Evolutionary conservation across 179 eudicot species (phyloP).

Genomic region (Beta macrorhiza): DNA sequence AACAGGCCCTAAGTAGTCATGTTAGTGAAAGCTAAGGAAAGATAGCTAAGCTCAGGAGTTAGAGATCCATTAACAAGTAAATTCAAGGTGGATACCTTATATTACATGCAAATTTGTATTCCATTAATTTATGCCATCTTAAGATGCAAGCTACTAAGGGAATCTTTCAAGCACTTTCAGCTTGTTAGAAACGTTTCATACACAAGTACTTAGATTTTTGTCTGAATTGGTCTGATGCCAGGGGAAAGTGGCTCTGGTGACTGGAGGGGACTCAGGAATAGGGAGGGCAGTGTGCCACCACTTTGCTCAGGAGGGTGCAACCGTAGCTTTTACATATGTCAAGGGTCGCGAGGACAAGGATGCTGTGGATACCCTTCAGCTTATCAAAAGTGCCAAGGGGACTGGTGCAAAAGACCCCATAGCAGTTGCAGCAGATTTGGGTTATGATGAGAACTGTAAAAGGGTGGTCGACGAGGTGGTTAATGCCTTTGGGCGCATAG

Average conservation of each 20-base stretch:
- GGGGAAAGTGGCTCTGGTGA: conserved; percentile 88
- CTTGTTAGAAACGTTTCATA: background rate
- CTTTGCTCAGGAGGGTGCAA: conserved; percentile 81
- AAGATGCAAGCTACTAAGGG: too few relatives aligned
- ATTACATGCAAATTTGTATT: too few relatives aligned
- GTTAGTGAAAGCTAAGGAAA: too few relatives aligned
- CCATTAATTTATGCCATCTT: too few relatives aligned
- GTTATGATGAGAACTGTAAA: conserved; percentile 66
- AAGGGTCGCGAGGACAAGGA: conserved; percentile 72
- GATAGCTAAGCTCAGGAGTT: too few relatives aligned
- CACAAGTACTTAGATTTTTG: background rate
- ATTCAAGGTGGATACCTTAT: too few relatives aligned
- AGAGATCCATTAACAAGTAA: too few relatives aligned
- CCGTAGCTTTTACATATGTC: conserved; percentile 82
- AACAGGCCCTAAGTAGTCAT: too few relatives aligned
- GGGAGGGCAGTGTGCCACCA: conserved; percentile 72
- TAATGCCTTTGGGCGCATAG: conserved; percentile 58
- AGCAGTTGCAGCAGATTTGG: conserved; percentile 59
- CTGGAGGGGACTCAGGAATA: conserved; percentile 94
- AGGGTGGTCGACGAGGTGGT: conserved; percentile 71
- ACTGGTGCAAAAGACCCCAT: conserved; percentile 63
- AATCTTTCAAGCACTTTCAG: too few relatives aligned
- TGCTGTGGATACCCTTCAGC: conserved; percentile 50
- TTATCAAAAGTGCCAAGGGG: conserved; percentile 48
- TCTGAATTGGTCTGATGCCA: conserved; percentile 22